Percentiles rank a stretch among this genome's conserved stretches.
Evolutionary conservation across 106 monocot species (phyloP).

Genomic region (Acanthochlamys bracteata): DNA sequence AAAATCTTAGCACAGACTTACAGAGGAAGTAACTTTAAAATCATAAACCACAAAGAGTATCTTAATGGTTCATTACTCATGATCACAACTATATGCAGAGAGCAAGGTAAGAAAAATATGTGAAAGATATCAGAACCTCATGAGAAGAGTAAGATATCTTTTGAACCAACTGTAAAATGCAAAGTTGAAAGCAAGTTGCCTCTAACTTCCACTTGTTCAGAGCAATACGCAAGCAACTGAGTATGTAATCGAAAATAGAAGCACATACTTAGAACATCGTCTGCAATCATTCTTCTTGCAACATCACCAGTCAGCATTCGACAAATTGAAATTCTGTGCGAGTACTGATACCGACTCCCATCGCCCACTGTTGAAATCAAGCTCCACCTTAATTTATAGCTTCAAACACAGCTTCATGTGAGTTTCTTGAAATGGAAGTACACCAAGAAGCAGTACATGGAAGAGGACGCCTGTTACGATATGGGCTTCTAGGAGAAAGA

Average conservation of each 20-base stretch:
- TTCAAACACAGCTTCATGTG: conserved; percentile 69
- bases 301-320: conserved; percentile 77
- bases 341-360: conserved; percentile 65
- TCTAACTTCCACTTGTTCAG: neutral
- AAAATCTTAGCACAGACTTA: neutral
- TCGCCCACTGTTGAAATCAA: conserved; percentile 41
- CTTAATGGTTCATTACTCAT: neutral
- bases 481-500: too few species aligned
- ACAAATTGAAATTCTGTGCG: conserved; percentile 60
- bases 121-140: too few species aligned
- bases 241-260: neutral
- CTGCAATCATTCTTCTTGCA: conserved; percentile 54
- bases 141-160: too few species aligned
- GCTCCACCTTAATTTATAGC: conserved; percentile 64
- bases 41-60: neutral
- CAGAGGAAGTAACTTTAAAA: neutral
- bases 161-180: too few species aligned
- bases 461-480: conserved; percentile 34
- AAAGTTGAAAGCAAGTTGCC: neutral
- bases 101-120: too few species aligned
- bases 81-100: too few species aligned
- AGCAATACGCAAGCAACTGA: neutral
- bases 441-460: conserved; percentile 67
- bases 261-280: conserved; percentile 63
- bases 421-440: conserved; percentile 70